Evolutionary conservation across 202 grass and related monocot genomes (phyloP).

Genomic region (Tripidium arundinaceum): DNA sequence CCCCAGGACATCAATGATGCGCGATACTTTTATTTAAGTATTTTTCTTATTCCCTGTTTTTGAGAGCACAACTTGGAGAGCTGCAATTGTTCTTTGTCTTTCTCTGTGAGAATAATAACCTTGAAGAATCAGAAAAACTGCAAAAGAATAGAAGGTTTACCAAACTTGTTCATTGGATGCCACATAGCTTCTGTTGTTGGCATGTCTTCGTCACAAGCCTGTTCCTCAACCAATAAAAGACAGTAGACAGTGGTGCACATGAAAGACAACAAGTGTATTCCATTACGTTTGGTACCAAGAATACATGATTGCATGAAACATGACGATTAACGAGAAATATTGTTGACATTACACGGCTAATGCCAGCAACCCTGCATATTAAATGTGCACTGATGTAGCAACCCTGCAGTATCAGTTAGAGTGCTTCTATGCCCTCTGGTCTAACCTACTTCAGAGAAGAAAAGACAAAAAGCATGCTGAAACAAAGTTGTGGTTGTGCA

Average conservation of each 20-base stretch:
- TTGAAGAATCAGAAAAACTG: slow-evolving; percentile 40
- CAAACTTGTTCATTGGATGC: slow-evolving; percentile 28
- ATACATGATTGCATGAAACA: not conserved
- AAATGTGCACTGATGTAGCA: slow-evolving; percentile 16
- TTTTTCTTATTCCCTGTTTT: not conserved
- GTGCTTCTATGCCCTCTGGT: not conserved
- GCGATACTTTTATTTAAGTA: slow-evolving; percentile 14
- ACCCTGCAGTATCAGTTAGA: not conserved
- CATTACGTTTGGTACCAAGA: slow-evolving; percentile 9
- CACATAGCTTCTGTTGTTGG: slow-evolving; percentile 40
- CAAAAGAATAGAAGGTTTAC: slow-evolving; percentile 44
- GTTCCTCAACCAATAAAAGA: slow-evolving; percentile 28
- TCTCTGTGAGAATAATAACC: slow-evolving; percentile 31
- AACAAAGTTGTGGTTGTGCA: not conserved
- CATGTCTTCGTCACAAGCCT: slow-evolving; percentile 39
- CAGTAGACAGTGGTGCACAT: not conserved
- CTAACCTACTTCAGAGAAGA: slow-evolving; percentile 6
- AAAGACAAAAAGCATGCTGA: slow-evolving; percentile 16
- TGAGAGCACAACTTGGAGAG: not conserved
- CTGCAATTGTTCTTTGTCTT: slow-evolving; percentile 24
- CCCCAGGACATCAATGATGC: not conserved
- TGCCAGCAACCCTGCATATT: not conserved
- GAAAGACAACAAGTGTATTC: not conserved
- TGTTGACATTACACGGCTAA: slow-evolving; percentile 2
- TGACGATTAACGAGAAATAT: not conserved